Conservation (phyloP, 768 basidiomycete species). For the Boletus vinaceobasis region DNA sequence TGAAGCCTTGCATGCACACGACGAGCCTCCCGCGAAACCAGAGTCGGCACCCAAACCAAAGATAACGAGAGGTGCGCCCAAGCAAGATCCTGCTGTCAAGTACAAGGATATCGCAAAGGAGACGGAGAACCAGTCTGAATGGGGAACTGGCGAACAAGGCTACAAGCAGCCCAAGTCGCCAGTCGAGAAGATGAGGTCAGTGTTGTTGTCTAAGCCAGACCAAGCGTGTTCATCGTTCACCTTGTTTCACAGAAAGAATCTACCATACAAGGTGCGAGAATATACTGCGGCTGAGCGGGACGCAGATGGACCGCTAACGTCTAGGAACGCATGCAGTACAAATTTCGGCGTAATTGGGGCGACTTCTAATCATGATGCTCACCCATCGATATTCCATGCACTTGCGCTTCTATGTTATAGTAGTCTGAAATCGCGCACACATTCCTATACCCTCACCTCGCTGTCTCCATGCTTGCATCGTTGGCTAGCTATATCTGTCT, state of each 20-base stretch:
- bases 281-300: constrained; percentile 2
- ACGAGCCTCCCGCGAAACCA: constrained; percentile 31
- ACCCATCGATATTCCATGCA: constrained; percentile 8
- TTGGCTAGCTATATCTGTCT: constrained; percentile 1
- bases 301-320: constrained; percentile 42
- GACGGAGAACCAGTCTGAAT: constrained; percentile 54
- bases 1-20: constrained; percentile 58
- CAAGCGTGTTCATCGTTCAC: constrained; percentile 1
- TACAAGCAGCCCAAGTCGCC: constrained; percentile 72
- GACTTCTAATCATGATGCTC: constrained; percentile 56
- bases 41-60: constrained; percentile 41
- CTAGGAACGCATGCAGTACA: constrained; percentile 74
- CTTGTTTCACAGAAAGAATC: constrained; percentile 52
- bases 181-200: constrained; percentile 71
- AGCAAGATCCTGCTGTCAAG: constrained; percentile 62
- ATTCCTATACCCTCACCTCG: constrained; percentile 26
- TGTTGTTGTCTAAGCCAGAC: neutral
- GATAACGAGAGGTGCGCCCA: constrained; percentile 55
- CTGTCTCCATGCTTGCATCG: constrained; percentile 3
- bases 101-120: constrained; percentile 56
- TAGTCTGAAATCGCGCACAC: constrained; percentile 16
- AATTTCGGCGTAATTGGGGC: constrained; percentile 85
- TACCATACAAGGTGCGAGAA: constrained; percentile 79
- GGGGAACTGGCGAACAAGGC: constrained; percentile 69
- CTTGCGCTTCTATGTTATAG: neutral